phyloP scores from a whole-genome alignment of 495 filamentous ascomycete species.

The Hypoxylon trugodes region DNA sequence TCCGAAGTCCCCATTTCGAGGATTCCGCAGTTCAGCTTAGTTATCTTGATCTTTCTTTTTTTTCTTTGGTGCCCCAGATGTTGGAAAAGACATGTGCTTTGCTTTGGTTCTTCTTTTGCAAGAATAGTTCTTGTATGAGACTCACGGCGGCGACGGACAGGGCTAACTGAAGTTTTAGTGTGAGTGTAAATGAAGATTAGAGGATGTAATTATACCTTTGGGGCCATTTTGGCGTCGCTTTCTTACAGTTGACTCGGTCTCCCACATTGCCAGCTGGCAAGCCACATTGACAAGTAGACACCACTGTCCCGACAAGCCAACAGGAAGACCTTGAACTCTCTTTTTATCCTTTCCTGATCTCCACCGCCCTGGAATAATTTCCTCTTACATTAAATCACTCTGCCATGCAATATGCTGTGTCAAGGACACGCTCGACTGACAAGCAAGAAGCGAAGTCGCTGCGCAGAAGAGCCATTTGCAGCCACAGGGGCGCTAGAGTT shows the following conservation, averaged over 20 bases:
- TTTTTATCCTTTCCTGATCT: background rate
- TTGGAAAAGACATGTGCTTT: too few relatives aligned
- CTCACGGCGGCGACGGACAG: too few relatives aligned
- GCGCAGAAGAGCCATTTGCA: constrained; percentile 37
- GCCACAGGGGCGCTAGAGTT: constrained; percentile 23
- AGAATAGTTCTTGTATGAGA: too few relatives aligned
- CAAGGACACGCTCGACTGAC: constrained; percentile 27
- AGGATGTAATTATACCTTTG: background rate
- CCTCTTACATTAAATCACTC: constrained; percentile 28
- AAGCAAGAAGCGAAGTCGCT: constrained; percentile 30
- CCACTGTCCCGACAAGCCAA: background rate
- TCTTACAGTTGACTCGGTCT: background rate
- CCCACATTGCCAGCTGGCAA: background rate
- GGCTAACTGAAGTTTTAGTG: too few relatives aligned
- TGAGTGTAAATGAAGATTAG: too few relatives aligned
- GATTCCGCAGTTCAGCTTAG: too few relatives aligned
- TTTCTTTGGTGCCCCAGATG: too few relatives aligned
- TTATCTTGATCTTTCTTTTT: too few relatives aligned
- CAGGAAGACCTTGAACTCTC: background rate
- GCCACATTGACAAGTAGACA: background rate
- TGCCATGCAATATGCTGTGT: constrained; percentile 29
- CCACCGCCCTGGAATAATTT: background rate
- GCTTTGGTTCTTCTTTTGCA: too few relatives aligned
- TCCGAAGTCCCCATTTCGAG: too few relatives aligned
- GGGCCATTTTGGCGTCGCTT: background rate